A percentile compares a stretch with the other conserved stretches of the same genome.
Conservation (phyloP, 768 basidiomycete species). For the Pulveroboletus frians region DNA sequence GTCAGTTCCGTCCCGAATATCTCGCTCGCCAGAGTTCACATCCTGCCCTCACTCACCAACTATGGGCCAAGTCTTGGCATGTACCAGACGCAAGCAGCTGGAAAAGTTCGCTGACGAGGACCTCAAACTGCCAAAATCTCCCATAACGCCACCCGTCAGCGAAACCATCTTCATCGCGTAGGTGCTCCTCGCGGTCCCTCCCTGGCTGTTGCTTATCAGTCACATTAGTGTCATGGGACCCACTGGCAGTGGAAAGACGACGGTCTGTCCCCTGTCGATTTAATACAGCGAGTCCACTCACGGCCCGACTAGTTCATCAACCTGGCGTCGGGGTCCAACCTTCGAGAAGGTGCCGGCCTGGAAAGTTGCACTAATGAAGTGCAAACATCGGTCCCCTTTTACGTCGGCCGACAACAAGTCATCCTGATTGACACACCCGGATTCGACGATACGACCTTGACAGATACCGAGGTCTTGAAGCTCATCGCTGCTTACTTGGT, state of each 20-base stretch:
- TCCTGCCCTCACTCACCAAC: conserved; percentile 13
- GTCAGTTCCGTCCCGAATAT: conserved; percentile 25
- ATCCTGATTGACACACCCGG: conserved; percentile 58
- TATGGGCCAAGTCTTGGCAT: conserved; percentile 28
- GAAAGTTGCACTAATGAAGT: conserved; percentile 35
- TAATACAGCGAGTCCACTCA: conserved; percentile 1
- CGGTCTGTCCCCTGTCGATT: conserved; percentile 18
- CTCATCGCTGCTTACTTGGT: conserved; percentile 42
- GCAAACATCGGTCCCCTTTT: conserved; percentile 26
- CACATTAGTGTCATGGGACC: conserved; percentile 31
- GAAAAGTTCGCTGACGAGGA: conserved; percentile 25
- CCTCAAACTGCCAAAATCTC: conserved; percentile 17
- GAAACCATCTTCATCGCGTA: conserved; percentile 30
- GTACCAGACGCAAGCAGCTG: conserved; percentile 23
- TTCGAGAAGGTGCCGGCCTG: conserved; percentile 30
- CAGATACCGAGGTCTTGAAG: conserved; percentile 46
- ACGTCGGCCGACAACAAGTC: conserved; percentile 33
- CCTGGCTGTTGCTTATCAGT: conserved; percentile 22
- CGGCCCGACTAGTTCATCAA: conserved; percentile 34
- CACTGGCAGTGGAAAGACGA: conserved; percentile 34
- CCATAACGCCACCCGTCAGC: conserved; percentile 9
- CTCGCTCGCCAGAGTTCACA: conserved; percentile 17
- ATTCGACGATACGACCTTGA: conserved; percentile 50
- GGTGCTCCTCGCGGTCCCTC: neutral
- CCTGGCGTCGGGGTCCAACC: conserved; percentile 28